Conservation (phyloP, 139 green algal genomes). For the Micractinium sp. region DNA sequence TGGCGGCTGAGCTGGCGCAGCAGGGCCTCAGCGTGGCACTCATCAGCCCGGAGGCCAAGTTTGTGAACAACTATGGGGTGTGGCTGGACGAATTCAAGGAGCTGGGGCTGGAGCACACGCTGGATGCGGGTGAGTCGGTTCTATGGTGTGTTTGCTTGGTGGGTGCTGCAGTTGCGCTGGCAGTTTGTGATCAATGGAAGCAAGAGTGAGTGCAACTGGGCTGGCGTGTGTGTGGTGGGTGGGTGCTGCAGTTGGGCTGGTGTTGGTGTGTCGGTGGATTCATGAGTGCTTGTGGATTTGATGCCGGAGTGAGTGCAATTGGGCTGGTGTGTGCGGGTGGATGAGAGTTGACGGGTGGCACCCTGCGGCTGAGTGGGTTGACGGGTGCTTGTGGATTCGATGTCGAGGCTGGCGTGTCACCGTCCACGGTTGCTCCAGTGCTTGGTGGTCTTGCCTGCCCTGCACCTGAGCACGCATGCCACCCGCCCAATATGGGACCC, state of each 20-base stretch:
- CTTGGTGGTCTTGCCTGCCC: neutral
- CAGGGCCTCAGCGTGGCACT: constrained; percentile 79
- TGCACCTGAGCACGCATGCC: neutral
- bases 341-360: too few relatives aligned
- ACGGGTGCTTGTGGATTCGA: too few relatives aligned
- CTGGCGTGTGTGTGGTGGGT: neutral
- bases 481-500: neutral
- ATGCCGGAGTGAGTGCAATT: too few relatives aligned
- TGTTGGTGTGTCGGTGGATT: neutral
- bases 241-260: neutral
- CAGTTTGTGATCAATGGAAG: neutral
- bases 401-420: too few relatives aligned
- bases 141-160: neutral
- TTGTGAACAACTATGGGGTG: constrained; percentile 98
- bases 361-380: too few relatives aligned
- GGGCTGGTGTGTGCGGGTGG: too few relatives aligned
- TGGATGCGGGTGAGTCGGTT: constrained; percentile 76
- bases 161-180: neutral
- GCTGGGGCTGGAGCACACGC: constrained; percentile 85
- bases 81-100: constrained; percentile 98
- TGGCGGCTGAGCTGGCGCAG: constrained; percentile 87
- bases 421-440: neutral
- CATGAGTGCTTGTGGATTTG: neutral
- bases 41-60: constrained; percentile 59
- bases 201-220: neutral